phyloP scores from a whole-genome alignment of 305 asterid genomes.

The Coffea humblotiana region DNA sequence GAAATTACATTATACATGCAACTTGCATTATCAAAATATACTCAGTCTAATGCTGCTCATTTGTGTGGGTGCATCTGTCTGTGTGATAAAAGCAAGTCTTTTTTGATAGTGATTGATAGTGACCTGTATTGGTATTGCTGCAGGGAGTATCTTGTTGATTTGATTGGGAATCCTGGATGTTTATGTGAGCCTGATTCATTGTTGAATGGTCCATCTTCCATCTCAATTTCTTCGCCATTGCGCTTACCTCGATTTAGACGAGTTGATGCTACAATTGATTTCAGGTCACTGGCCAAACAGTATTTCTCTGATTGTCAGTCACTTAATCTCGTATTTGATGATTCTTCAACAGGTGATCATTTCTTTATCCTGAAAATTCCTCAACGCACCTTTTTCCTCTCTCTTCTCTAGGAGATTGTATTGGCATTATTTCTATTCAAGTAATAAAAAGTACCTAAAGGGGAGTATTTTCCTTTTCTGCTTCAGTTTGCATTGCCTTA shows the following conservation, averaged over 20 bases:
- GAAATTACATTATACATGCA: background rate
- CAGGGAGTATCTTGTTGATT: conserved; percentile 94
- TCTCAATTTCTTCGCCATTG: conserved; percentile 93
- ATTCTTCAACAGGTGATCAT: conserved; percentile 65
- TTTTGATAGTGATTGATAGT: background rate
- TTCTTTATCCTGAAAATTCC: background rate
- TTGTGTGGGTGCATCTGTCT: background rate
- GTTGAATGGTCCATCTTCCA: conserved; percentile 91
- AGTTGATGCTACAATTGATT: conserved; percentile 70
- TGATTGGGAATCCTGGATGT: conserved; percentile 87
- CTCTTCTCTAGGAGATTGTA: background rate
- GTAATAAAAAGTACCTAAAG: background rate
- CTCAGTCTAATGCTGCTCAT: background rate
- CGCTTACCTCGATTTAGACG: conserved; percentile 82
- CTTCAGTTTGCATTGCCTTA: background rate
- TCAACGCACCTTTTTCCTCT: background rate
- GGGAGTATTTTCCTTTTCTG: background rate
- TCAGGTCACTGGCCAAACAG: conserved; percentile 85
- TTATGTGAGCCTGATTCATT: conserved; percentile 86
- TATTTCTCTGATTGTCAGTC: conserved; percentile 79
- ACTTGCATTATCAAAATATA: background rate
- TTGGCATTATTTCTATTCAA: background rate
- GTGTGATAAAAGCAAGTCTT: background rate
- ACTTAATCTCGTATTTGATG: conserved; percentile 75
- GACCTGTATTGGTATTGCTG: conserved; percentile 27